Percentiles rank a stretch among this genome's conserved stretches.
Evolutionary conservation across 192 early-diverging fungal genomes (phyloP).

Genomic region (Linnemannia exigua): DNA sequence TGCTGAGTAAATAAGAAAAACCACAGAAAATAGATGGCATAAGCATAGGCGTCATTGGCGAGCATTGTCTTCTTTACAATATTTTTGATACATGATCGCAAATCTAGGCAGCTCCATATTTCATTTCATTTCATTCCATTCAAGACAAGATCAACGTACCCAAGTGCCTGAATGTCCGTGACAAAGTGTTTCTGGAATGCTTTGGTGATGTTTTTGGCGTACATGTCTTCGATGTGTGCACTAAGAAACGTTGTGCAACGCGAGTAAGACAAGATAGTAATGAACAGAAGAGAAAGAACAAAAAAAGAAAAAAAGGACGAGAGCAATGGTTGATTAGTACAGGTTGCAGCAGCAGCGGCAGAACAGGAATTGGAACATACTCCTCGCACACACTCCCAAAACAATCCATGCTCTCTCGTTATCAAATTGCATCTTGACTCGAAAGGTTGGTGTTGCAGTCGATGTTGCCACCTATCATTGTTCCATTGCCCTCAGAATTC

Average conservation of each 20-base stretch:
- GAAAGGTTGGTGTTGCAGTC: not conserved
- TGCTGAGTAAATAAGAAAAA: conserved; percentile 26
- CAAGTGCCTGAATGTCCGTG: conserved; percentile 58
- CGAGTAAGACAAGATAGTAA: conserved; percentile 1
- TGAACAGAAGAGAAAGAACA: not conserved
- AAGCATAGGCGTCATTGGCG: not conserved
- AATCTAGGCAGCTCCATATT: not conserved
- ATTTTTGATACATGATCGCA: not conserved
- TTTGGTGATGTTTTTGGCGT: conserved; percentile 64
- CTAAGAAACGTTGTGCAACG: conserved; percentile 31
- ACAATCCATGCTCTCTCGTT: not conserved
- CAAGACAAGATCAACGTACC: conserved; percentile 40
- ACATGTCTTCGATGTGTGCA: conserved; percentile 64
- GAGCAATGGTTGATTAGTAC: not conserved
- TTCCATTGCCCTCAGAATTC: too few species aligned
- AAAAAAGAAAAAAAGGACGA: not conserved
- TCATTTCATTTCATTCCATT: not conserved
- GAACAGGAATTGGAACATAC: conserved; percentile 17
- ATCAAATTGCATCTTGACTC: not conserved
- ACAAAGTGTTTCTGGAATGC: conserved; percentile 62
- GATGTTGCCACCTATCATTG: too few species aligned
- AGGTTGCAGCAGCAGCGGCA: not conserved
- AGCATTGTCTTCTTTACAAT: not conserved
- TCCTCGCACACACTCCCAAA: not conserved
- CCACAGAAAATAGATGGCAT: not conserved